Percentiles rank a stretch among this genome's conserved stretches.
These are phyloP conservation scores for Capsicum rhomboideum DNA, from an alignment of 257 asterid species.

Conservation along the genomic window DNA sequence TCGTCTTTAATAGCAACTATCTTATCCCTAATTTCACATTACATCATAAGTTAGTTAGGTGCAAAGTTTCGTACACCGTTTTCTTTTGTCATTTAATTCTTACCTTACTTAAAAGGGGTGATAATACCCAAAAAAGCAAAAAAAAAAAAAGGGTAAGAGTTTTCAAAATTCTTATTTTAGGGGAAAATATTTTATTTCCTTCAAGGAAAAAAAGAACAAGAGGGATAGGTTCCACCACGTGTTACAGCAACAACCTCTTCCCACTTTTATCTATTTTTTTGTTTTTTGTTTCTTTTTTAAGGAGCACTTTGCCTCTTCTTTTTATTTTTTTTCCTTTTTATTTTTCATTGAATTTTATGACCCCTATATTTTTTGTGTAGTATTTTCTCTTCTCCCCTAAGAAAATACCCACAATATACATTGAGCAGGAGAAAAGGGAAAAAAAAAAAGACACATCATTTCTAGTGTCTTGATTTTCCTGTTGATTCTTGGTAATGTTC, in stretches of 20 bases:
- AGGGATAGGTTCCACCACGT: conserved; percentile 2
- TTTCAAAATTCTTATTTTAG: not conserved
- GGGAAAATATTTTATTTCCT: not conserved
- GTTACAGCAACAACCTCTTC: not conserved
- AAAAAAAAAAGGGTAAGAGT: not conserved
- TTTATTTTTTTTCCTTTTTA: not conserved
- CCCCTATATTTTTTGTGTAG: not conserved
- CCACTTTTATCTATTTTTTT: not conserved
- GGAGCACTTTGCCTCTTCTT: not conserved
- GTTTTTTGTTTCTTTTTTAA: not conserved
- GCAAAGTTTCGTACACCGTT: not conserved
- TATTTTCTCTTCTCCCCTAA: not conserved
- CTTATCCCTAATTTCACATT: not conserved
- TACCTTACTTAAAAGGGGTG: not conserved
- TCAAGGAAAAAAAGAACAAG: not conserved
- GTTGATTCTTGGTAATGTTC: not conserved
- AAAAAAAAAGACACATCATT: not conserved
- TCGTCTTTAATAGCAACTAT: too few species aligned
- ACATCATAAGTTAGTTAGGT: not conserved
- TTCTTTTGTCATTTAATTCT: too few species aligned
- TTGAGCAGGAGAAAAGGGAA: not conserved
- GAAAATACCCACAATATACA: not conserved
- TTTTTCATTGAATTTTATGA: conserved; percentile 1
- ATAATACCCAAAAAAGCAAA: not conserved
- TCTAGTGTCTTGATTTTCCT: not conserved